Conservation (phyloP, 805 yeast genomes). For the Pichia paraexigua region DNA sequence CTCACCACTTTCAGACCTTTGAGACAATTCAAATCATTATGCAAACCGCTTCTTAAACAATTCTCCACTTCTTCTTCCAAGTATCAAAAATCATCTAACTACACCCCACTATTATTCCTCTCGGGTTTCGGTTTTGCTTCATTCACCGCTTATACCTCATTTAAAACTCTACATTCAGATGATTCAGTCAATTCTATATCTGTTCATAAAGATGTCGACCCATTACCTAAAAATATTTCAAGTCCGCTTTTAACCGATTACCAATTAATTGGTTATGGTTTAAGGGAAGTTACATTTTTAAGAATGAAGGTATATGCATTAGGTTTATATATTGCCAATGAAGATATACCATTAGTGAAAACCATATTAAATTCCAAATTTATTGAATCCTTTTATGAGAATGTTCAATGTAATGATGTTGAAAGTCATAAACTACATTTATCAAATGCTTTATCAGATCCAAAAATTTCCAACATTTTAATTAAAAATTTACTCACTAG, state of each 20-base stretch:
- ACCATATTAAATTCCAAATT: conserved; percentile 37
- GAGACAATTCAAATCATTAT: no score
- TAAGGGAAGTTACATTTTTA: conserved; percentile 75
- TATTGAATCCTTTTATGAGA: conserved; percentile 27
- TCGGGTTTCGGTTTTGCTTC: not conserved
- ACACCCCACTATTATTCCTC: not conserved
- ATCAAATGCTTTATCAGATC: conserved; percentile 40
- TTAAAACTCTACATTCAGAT: not conserved
- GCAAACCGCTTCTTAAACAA: not conserved
- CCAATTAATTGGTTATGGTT: conserved; percentile 69
- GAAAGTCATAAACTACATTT: conserved; percentile 34
- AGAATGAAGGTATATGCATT: conserved; percentile 79
- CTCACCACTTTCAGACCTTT: no score
- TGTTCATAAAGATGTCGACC: conserved; percentile 23
- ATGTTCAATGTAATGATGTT: conserved; percentile 2
- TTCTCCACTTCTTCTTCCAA: not conserved
- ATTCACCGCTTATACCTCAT: not conserved
- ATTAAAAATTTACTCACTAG: conserved; percentile 50
- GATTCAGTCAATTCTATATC: not conserved
- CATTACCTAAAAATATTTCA: conserved; percentile 21
- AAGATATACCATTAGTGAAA: conserved; percentile 40
- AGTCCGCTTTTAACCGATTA: conserved; percentile 27
- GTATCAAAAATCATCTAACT: not conserved
- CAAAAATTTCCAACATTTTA: conserved; percentile 42
- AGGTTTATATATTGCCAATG: conserved; percentile 67